A percentile compares a stretch with the other conserved stretches of the same genome.
phyloP scores from a whole-genome alignment of 2,329 filamentous ascomycete genomes.

The Lecanosticta acicola region DNA sequence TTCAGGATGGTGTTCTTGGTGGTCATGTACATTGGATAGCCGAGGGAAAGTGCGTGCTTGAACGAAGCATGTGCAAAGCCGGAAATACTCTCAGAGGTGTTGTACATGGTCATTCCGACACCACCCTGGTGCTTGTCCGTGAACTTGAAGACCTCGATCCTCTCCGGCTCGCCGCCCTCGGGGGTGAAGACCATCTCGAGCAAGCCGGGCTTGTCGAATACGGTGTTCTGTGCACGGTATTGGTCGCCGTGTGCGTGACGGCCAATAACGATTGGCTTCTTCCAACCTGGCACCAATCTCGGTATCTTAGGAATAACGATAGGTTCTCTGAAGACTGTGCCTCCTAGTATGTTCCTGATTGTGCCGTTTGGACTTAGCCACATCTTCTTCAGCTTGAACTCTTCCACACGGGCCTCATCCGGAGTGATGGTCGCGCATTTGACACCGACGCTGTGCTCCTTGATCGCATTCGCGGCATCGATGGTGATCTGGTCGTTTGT shows the following conservation, averaged over 20 bases:
- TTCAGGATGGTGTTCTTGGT: conserved; percentile 99
- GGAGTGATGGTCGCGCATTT: conserved; percentile 99
- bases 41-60: conserved; percentile 86
- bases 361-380: conserved; percentile 98
- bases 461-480: conserved; percentile 93
- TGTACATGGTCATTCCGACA: conserved; percentile 94
- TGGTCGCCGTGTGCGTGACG: conserved; percentile 98
- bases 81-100: conserved; percentile 90
- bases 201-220: conserved; percentile 76
- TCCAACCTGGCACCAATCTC: conserved; percentile 92
- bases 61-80: conserved; percentile 96
- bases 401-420: conserved; percentile 91
- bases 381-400: conserved; percentile 99
- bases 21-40: conserved; percentile 96
- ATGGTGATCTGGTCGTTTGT: conserved; percentile 94
- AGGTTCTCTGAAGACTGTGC: conserved; percentile 97
- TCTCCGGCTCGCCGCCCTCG: conserved; percentile 69
- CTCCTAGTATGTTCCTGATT: conserved; percentile 66
- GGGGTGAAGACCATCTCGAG: conserved; percentile 95
- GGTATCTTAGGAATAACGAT: conserved; percentile 94
- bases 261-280: conserved; percentile 98
- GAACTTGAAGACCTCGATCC: conserved; percentile 88
- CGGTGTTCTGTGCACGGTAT: conserved; percentile 91
- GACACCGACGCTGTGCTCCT: conserved; percentile 97
- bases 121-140: conserved; percentile 65